Evolutionary conservation across 1,139 yeast species (phyloP).

Genomic region (Kazachstania sp.): DNA sequence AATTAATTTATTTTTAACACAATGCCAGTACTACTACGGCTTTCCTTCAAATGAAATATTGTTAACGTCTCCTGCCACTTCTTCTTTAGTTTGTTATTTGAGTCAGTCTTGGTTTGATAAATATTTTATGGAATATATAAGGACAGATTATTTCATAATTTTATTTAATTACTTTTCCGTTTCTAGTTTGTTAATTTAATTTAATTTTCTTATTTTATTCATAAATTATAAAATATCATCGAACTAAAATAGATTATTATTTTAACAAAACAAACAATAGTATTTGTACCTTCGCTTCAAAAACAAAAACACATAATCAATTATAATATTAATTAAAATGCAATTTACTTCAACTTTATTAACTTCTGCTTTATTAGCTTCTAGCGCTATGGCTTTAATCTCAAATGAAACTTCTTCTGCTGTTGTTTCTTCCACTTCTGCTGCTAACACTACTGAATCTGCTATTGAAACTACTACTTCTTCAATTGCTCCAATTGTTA

Average conservation of each 20-base stretch:
- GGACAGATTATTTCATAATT: background rate
- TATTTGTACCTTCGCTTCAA: background rate
- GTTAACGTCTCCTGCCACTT: too few relatives aligned
- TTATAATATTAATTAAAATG: conserved; percentile 5
- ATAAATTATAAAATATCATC: background rate
- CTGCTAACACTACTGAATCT: conserved; percentile 7
- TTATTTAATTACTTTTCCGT: background rate
- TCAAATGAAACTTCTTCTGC: background rate
- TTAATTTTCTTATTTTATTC: background rate
- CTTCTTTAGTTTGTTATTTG: too few relatives aligned
- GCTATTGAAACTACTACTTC: conserved; percentile 2
- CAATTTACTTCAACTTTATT: conserved; percentile 8
- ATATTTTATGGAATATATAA: background rate
- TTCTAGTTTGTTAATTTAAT: background rate
- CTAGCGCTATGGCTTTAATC: conserved; percentile 8
- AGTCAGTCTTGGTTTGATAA: too few relatives aligned
- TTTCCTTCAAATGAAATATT: too few relatives aligned
- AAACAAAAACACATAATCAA: too few relatives aligned
- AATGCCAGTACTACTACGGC: too few relatives aligned
- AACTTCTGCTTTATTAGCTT: conserved; percentile 7
- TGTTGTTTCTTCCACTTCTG: conserved; percentile 1
- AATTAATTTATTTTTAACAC: too few relatives aligned
- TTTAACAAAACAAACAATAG: background rate
- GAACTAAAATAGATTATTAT: background rate
- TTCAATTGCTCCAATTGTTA: conserved; percentile 2